Base-by-base conservation (phyloP, 306 rosid genomes). In the Vicia sativa region DNA sequence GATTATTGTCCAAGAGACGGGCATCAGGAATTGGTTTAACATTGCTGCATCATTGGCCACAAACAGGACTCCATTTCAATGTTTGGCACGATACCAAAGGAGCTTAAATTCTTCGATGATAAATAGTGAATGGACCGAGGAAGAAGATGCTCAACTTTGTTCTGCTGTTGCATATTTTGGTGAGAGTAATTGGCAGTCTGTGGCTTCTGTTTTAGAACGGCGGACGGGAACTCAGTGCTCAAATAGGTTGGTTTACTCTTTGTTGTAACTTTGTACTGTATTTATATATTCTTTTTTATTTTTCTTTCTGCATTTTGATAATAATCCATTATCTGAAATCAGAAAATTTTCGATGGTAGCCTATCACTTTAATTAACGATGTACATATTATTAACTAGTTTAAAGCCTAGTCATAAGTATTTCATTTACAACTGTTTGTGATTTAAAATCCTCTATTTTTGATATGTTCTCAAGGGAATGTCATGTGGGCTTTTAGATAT, bases 221-320 rank as follows among this genome's bases (percentile, higher is more conserved):
- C 82, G 96, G 62, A 70, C 96, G 0, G 97, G 98, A 46, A n/a
- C 93, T 73, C 98, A 93, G 60, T 93, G 98, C 90, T 90, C 98
- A 71, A 90, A 93, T 73, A 93, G 98, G 97, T 93, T 67, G 37
- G 91, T 85, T 77, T 55, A 28, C 82, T 34, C 31, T 69, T 29
- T 29, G 34, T 11, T 25, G n/a, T 67, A 29, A 31, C 64, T 60
- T 79, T 29, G 53, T 56, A 12, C 43, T 13, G 9, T 16, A 15
- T 65, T 3, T 34, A 6, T 45, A 35, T 37, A 2, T 74, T 9
- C 28, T 25, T n/a, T 31, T 60, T n/a, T 14, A 7, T 35, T n/a
- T 31, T 60, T n/a, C n/a, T n/a, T n/a, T n/a, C n/a, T 14, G 14
- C 63, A 35, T 28, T 38, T 45, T 53, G 71, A 45, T 41, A 37